A percentile compares a stretch with the other conserved stretches of the same genome.
Conservation (phyloP, 306 rosid genomes). For the Acacia melanoxylon region DNA sequence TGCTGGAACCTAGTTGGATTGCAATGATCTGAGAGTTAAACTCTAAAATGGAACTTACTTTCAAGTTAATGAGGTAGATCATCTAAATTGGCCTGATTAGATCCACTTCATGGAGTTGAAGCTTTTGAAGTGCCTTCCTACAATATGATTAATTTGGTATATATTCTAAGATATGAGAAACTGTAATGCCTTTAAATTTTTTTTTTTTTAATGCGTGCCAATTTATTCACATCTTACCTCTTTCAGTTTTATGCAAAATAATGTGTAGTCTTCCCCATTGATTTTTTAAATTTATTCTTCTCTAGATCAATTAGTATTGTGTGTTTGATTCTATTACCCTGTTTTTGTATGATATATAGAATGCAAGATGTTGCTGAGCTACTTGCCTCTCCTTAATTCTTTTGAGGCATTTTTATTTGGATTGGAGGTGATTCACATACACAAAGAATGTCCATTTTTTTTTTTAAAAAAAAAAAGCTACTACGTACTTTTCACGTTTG, state of each 20-base stretch:
- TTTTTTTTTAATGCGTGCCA: constrained; percentile 10
- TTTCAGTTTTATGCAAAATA: constrained; percentile 6
- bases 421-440: no score
- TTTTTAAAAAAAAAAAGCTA: no score
- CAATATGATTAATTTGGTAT: background rate
- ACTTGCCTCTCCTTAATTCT: constrained; percentile 36
- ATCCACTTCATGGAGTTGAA: background rate
- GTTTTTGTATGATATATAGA: constrained; percentile 45
- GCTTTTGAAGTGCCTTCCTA: background rate
- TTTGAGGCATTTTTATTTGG: no score
- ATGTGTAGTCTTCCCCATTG: constrained; percentile 18
- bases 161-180: background rate
- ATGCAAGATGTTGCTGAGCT: constrained; percentile 98
- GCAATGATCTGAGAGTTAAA: constrained; percentile 58
- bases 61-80: constrained; percentile 73
- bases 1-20: constrained; percentile 68
- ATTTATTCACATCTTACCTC: constrained; percentile 19
- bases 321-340: constrained; percentile 21
- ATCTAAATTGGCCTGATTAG: background rate
- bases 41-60: constrained; percentile 77
- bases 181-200: background rate
- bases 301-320: constrained; percentile 6
- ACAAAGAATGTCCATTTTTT: no score
- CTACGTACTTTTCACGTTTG: no score
- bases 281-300: constrained; percentile 25